Evolutionary conservation across 257 asterid genomes (phyloP), one percentile per base, ranked within the genome.

Genomic region (Penstemon davidsonii): DNA sequence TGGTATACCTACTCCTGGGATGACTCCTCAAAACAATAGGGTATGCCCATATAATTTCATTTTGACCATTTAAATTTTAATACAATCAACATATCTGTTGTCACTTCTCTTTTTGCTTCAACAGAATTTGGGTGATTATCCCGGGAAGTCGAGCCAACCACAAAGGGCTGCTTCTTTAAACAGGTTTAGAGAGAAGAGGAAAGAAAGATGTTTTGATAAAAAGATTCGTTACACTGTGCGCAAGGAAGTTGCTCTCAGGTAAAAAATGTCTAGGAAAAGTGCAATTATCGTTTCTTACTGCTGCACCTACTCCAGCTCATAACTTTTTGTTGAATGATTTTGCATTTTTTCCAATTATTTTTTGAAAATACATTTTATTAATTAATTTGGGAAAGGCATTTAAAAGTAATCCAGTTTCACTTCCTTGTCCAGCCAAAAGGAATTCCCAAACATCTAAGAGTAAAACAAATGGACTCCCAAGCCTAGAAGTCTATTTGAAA

Each of bases 221-320:
- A 94, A 88, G 81, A 94, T 90, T 42, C 97, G 99, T 8, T 94
- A 94, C 70, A 83, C 91, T 36, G 99, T 94, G 60, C 85, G 99
- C 75, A 91, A 91, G 86, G 99, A 94, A 83, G 99, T 94, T 82
- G 99, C 99, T 40, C 91, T 87, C 70, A 87, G 97, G 99, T 94
- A 83, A 68, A 67, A 15, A 49, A 51, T 64, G 73, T 43, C 66
- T 68, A 64, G 55, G 67, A 33, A 41, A 57, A 4, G 49, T 56
- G 25, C 68, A 72, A 41, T 15, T 46, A 19, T 59, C 8, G 4
- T 13, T 52, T 33, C 3, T 60, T 33, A 51, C 55, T 43, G 25
- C 57, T 55, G 38, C 56, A 33, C 54, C 19, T 54, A 38, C 44
- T 42, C 6, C 33, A 25, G 54, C 25, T 25, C 41, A 33, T 40